Evolutionary conservation across 208 protist species (phyloP), one percentile per base, ranked within the genome.

Genomic region (Wallacemonas sp.): DNA sequence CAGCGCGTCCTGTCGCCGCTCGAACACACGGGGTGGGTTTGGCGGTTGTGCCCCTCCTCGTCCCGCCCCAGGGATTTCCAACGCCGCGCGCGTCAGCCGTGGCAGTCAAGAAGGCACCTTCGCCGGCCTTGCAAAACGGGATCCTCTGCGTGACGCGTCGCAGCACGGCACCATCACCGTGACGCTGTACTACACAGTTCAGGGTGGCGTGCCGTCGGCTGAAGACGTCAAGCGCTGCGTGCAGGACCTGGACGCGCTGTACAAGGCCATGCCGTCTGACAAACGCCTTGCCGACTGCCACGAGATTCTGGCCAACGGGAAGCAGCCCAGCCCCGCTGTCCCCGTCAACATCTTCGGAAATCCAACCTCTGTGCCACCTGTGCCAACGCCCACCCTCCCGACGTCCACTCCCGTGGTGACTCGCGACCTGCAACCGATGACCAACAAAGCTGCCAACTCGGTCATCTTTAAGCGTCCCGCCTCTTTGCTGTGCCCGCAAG

Each of bases 201-300:
- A 14, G 19, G 43, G 43, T 23, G 43, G 43, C 17, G 43, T 47
- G 43, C 43, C 43, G 11, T 47, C 43, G 5, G 43, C 19, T 19
- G 17, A 47, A 47, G 43, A 47, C 43, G 43, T 47, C 17, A 4
- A 47, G 19, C 43, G 43, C 11, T 47, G 43, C 43, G 43, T 47
- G 43, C 11, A 4, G 19, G 43, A 47, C 43, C 43, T 47, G 17
- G 43, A 47, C 19, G 43, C 43, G 19, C 43, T 47, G 4, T 47
- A 47, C 43, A 47, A 47, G 43, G 43, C 43, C 19, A 47, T 47
- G 43, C 43, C 43, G 43, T 47, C 43, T 8, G 43, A 47, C 43
- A 47, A 47, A 17, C 43, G 43, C 43, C 19, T 47, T 4, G 17
- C 11, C 43, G 19, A 8, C 11, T 47, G 43, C 43, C 6, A 14